phyloP scores from a whole-genome alignment of 805 yeast genomes.

The Hanseniaspora meyeri region DNA sequence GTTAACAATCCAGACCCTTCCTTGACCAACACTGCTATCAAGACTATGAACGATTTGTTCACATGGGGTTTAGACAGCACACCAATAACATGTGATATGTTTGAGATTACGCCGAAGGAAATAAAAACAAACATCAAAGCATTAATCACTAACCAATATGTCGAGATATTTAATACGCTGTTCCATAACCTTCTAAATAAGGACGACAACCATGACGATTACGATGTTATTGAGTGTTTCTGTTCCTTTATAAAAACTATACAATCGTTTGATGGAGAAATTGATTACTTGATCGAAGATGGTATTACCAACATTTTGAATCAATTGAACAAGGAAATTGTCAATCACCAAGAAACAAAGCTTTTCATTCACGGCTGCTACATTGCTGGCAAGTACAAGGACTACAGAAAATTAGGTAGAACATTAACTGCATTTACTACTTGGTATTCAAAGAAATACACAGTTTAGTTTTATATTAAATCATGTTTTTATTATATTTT shows the following conservation, averaged over 20 bases:
- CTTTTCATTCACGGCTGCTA: constrained; percentile 19
- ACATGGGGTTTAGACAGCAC: constrained; percentile 77
- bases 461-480: neutral
- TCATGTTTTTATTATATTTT: no score
- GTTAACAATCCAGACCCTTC: constrained; percentile 44
- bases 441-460: constrained; percentile 66
- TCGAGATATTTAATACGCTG: constrained; percentile 37
- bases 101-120: constrained; percentile 42
- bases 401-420: constrained; percentile 59
- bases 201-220: constrained; percentile 53
- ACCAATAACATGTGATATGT: constrained; percentile 54
- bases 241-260: constrained; percentile 50
- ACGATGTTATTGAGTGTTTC: constrained; percentile 22
- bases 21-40: constrained; percentile 27
- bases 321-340: neutral
- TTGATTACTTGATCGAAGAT: constrained; percentile 24
- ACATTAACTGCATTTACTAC: constrained; percentile 64
- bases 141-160: constrained; percentile 45
- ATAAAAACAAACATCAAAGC: constrained; percentile 39
- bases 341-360: constrained; percentile 4
- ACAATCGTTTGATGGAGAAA: constrained; percentile 21
- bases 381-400: constrained; percentile 53
- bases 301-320: constrained; percentile 1
- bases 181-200: constrained; percentile 57
- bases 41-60: constrained; percentile 66